Conservation (phyloP, 2,329 filamentous ascomycete genomes). For the Cladosporium sp. region DNA sequence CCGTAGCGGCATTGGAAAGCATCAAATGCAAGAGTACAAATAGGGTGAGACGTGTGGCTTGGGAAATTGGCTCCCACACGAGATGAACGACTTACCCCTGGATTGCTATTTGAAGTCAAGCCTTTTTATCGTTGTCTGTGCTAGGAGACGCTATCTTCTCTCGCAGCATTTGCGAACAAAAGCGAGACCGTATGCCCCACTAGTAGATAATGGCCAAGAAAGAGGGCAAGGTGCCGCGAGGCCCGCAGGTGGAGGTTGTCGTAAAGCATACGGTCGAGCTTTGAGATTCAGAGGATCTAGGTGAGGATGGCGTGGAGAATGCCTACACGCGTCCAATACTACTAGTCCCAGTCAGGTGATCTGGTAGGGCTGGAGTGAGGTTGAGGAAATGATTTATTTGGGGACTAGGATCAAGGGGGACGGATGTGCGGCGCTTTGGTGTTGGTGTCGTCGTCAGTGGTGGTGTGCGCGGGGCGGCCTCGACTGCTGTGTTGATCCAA, state of each 20-base stretch:
- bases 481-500: background rate
- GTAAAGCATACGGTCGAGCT: background rate
- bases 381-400: background rate
- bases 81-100: background rate
- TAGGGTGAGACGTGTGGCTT: background rate
- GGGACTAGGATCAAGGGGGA: background rate
- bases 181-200: background rate
- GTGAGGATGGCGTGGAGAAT: background rate
- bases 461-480: background rate
- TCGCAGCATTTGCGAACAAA: background rate
- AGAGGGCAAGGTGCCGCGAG: background rate
- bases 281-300: background rate
- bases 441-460: conserved; percentile 7
- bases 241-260: background rate
- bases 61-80: background rate
- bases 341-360: conserved; percentile 10
- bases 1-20: background rate
- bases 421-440: background rate
- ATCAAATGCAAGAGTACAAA: background rate
- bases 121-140: conserved; percentile 2
- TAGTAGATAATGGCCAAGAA: background rate
- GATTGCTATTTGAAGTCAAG: background rate
- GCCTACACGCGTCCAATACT: background rate
- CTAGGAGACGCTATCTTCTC: background rate
- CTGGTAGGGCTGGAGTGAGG: background rate